Evolutionary conservation across 129 eudicot species (phyloP).

Genomic region (Scalesia atractyloides): DNA sequence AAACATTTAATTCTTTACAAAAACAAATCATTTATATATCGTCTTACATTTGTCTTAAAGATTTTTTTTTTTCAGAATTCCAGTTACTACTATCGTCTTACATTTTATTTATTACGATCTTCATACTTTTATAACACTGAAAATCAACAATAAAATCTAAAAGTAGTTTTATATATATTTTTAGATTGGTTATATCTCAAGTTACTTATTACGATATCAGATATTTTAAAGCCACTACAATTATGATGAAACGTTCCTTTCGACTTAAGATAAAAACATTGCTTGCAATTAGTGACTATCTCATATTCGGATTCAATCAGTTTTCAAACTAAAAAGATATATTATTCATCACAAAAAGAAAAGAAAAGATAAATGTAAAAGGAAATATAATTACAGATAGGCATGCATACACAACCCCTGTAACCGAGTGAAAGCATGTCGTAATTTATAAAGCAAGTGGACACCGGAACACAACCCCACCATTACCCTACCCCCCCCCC

Average conservation of each 20-base stretch:
- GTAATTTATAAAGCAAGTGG: slow-evolving; percentile 49
- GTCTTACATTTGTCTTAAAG: too few species aligned
- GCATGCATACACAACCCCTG: slow-evolving; percentile 28
- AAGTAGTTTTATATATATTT: too few species aligned
- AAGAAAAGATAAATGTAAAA: not conserved
- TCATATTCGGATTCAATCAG: not conserved
- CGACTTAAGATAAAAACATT: not conserved
- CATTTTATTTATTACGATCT: too few species aligned
- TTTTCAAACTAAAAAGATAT: not conserved
- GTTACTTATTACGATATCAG: too few species aligned
- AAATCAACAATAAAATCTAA: too few species aligned
- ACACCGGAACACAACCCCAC: slow-evolving; percentile 39
- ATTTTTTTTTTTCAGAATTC: too few species aligned
- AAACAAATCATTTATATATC: too few species aligned
- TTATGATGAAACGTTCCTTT: not conserved
- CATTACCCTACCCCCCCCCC: slow-evolving; percentile 17
- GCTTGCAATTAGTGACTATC: not conserved
- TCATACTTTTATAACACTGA: too few species aligned
- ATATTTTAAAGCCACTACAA: too few species aligned
- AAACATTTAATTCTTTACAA: too few species aligned
- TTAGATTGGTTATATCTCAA: too few species aligned
- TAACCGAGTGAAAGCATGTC: slow-evolving; percentile 51
- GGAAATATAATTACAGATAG: slow-evolving; percentile 23
- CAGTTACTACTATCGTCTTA: too few species aligned
- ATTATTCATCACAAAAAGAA: not conserved